phyloP scores from a whole-genome alignment of 306 rosid genomes.

The Citrullus amarus region DNA sequence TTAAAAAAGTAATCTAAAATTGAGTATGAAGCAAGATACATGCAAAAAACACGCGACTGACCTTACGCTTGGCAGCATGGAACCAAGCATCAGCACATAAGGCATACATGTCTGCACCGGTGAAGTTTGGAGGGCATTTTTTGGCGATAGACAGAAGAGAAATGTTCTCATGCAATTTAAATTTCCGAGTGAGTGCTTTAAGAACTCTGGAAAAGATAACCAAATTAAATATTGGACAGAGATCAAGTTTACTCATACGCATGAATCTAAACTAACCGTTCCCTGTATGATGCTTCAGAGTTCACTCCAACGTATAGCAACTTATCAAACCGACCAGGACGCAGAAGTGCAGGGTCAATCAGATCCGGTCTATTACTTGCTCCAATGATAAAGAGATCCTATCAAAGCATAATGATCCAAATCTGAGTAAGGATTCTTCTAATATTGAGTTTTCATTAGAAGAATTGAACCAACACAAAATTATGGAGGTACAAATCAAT shows the following conservation, averaged over 20 bases:
- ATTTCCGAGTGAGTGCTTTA: slow-evolving; percentile 83
- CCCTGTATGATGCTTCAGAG: slow-evolving; percentile 80
- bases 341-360: slow-evolving; percentile 89
- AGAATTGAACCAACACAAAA: background rate
- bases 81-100: slow-evolving; percentile 98
- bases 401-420: slow-evolving; percentile 16
- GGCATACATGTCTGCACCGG: slow-evolving; percentile 97
- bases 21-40: background rate
- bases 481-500: background rate
- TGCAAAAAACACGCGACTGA: slow-evolving; percentile 15
- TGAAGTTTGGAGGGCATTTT: slow-evolving; percentile 78
- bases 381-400: slow-evolving; percentile 92
- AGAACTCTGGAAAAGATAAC: slow-evolving; percentile 43
- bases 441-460: background rate
- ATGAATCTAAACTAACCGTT: slow-evolving; percentile 32
- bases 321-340: slow-evolving; percentile 94
- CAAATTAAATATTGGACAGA: background rate
- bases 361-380: slow-evolving; percentile 98
- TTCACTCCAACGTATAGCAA: slow-evolving; percentile 81
- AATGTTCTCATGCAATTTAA: slow-evolving; percentile 58
- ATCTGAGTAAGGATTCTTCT: slow-evolving; percentile 13
- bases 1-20: background rate
- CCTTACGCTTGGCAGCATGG: slow-evolving; percentile 86
- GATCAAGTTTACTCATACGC: background rate
- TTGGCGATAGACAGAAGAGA: slow-evolving; percentile 68